These are phyloP conservation scores for Adansonia rubrostipa DNA, from an alignment of 441 rosid species.

Conservation along the genomic window DNA sequence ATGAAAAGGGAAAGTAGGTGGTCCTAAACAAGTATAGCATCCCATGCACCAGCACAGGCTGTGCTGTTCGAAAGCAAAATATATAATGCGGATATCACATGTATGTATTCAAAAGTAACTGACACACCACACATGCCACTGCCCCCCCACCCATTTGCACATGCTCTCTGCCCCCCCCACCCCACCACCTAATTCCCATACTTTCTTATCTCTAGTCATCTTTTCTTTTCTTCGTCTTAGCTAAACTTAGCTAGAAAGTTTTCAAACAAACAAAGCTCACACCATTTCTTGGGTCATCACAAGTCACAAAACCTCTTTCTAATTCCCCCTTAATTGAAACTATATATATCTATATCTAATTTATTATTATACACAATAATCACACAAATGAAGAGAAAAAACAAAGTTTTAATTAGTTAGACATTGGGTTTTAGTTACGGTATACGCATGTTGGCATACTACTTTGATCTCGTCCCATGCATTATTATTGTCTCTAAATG, in stretches of 20 bases:
- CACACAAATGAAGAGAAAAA: conserved; percentile 24
- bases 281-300: conserved; percentile 10
- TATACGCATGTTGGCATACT: conserved; percentile 7
- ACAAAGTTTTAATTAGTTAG: conserved; percentile 19
- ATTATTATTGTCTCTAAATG: not conserved
- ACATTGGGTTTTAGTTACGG: conserved; percentile 11
- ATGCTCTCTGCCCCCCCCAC: conserved; percentile 19
- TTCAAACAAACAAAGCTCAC: not conserved
- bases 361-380: conserved; percentile 24
- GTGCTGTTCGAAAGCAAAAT: conserved; percentile 1
- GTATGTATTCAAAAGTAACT: conserved; percentile 37
- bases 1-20: conserved; percentile 19
- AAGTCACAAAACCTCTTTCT: conserved; percentile 1
- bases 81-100: conserved; percentile 37
- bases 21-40: conserved; percentile 24
- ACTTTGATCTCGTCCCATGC: not conserved
- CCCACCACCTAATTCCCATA: conserved; percentile 20
- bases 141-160: conserved; percentile 31
- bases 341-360: not conserved
- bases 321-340: not conserved
- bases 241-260: not conserved
- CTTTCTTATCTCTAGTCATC: conserved; percentile 24
- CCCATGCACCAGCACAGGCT: conserved; percentile 19
- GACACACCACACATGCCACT: conserved; percentile 47
- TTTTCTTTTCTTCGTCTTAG: not conserved